Evolutionary conservation across 225 moss, liverwort and hornwort genomes (phyloP), one percentile per base, ranked within the genome.

Genomic region (Anthoceros angustus): DNA sequence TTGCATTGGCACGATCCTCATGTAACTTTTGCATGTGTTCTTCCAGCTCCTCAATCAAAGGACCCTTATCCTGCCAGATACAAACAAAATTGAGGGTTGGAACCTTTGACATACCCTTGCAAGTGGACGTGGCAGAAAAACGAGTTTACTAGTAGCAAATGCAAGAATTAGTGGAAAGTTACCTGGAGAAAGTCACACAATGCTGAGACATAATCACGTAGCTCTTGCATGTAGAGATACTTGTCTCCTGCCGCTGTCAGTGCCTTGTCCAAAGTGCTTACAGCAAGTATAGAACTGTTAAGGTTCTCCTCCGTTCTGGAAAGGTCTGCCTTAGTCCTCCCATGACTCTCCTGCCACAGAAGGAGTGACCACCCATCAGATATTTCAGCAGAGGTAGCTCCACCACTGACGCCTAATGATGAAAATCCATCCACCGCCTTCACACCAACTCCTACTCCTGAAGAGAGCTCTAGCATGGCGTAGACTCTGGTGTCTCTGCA

Each of bases 191-290:
- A 98, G 76, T 92, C 95, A 78, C 98, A 99, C 73, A 99, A 83
- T 72, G 86, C 80, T 74, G 87, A 81, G 75, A 99, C 82, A 76
- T 92, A 89, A 75, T 87, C 84, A 68, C 84, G 84, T 71, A 99
- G 87, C 70, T 99, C 92, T 83, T 99, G 98, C 98, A 99, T 92
- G 72, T 87, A 92, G 69, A 99, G 75, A 80, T 87, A 99, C 84
- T 92, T 99, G 72, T 89, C 89, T 74, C 84, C 89, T 71, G 98
- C 89, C 69, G 77, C 71, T 80, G 82, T 78, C 73, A 99, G 77
- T 32, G 77, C 76, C 65, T 82, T 78, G 75, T 92, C 92, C 68
- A 99, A 73, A 49, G 87, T 73, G 64, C 76, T 79, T 64, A 99
- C 84, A 75, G 74, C 87, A 65, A 87, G 77, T 23, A 78, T 79